These are phyloP conservation scores for Skeletonema costatum DNA, from an alignment of 108 stramenopile species.

Conservation along the genomic window DNA sequence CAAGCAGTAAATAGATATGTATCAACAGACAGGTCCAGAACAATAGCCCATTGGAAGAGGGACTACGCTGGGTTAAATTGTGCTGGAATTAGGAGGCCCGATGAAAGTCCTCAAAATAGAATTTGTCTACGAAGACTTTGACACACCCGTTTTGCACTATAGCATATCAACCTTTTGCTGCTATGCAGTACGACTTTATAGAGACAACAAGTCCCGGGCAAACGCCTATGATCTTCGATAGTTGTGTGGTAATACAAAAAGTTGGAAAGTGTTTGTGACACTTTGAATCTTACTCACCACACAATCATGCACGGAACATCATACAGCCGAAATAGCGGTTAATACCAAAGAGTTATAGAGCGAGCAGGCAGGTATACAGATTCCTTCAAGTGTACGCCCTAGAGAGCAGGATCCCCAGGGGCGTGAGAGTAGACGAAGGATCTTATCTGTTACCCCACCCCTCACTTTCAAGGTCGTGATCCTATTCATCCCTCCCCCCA, in stretches of 20 bases:
- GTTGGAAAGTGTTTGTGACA: too few species aligned
- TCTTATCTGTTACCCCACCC: too few species aligned
- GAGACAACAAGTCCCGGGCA: conserved; percentile 21
- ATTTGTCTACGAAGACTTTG: conserved; percentile 25
- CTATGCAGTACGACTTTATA: conserved; percentile 5
- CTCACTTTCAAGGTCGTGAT: too few species aligned
- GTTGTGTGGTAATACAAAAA: too few species aligned
- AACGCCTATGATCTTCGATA: conserved; percentile 23
- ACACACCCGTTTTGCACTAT: conserved; percentile 28
- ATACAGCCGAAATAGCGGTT: too few species aligned
- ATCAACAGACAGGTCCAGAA: conserved; percentile 33
- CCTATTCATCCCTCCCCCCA: too few species aligned
- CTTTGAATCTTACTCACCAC: conserved; percentile 15
- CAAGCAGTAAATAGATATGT: not conserved
- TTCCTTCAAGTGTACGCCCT: too few species aligned
- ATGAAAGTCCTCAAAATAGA: conserved; percentile 8
- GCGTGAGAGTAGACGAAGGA: too few species aligned
- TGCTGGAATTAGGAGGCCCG: conserved; percentile 1
- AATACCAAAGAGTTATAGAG: too few species aligned
- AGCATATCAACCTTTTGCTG: conserved; percentile 14
- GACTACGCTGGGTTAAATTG: conserved; percentile 25
- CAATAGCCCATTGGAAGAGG: conserved; percentile 4
- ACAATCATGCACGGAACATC: conserved; percentile 50
- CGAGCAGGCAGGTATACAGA: too few species aligned
- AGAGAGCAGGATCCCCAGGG: too few species aligned